Conservation (phyloP, 306 rosid genomes). For the Castanea mollissima region DNA sequence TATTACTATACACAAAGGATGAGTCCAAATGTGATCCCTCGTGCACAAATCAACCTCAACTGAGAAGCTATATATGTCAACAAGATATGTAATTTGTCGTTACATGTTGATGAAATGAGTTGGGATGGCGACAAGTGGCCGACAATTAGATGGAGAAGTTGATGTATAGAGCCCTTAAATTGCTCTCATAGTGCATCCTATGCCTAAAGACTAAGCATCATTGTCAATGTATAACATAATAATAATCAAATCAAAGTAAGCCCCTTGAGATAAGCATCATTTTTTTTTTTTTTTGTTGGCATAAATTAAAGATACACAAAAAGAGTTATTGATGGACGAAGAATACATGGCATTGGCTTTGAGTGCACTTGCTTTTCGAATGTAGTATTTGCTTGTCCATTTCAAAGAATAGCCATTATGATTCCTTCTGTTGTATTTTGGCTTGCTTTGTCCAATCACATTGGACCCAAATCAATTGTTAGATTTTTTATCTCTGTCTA, state of each 20-base stretch:
- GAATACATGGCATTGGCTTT: constrained; percentile 20
- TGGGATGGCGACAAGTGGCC: constrained; percentile 41
- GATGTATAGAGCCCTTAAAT: neutral
- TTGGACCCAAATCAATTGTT: constrained; percentile 27
- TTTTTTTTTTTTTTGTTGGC: constrained; percentile 10
- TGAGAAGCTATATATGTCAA: constrained; percentile 17
- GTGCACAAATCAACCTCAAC: constrained; percentile 4
- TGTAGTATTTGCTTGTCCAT: constrained; percentile 9
- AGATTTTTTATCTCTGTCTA: constrained; percentile 31
- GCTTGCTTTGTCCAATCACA: constrained; percentile 32
- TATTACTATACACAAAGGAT: neutral
- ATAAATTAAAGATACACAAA: constrained; percentile 31
- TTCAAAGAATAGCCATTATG: neutral
- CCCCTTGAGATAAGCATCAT: neutral
- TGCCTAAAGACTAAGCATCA: constrained; percentile 2
- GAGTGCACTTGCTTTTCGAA: constrained; percentile 16
- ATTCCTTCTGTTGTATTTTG: constrained; percentile 10
- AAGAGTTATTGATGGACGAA: constrained; percentile 13
- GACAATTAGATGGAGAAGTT: constrained; percentile 30
- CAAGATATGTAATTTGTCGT: neutral
- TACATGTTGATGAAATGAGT: neutral
- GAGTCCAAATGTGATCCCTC: neutral
- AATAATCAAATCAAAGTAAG: constrained; percentile 6
- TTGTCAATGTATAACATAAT: constrained; percentile 11
- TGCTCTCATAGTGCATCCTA: neutral